Base-by-base conservation (phyloP, 2,329 filamentous ascomycete genomes). In the Chaetomiaceae sp. region DNA sequence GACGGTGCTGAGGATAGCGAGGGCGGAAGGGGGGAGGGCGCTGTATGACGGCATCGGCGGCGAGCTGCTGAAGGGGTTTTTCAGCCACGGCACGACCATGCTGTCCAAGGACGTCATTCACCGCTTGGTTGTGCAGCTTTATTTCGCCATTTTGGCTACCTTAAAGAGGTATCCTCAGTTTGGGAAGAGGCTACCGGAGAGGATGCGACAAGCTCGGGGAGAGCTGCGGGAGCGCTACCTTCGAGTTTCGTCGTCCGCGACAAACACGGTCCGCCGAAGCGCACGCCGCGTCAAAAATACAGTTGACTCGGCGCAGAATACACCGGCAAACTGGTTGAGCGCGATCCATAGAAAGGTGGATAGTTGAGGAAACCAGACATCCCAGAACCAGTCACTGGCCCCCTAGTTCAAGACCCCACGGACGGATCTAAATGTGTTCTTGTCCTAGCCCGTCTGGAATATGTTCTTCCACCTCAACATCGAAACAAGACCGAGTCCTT, bases 51-150 rank as follows among this genome's bases (percentile, higher is more conserved):
- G 90, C 5, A 73, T 95, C 0, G 77, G 77, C 13, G 87, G 84
- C 4, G 89, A 95, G 69, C 76, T 95, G 3, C 69, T 91, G 8
- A 91, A 90, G 63, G 87, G 87, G 0, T 95, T 95, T 71, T 85
- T 96, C 63, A 85, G 83, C 20, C 90, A 96, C 63, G 90, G 90
- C 0, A 79, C 90, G 47, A 92, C 90, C 1, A 95, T 95, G 88
- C 73, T 92, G 49, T 82, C 88, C 54, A 96, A 96, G 69, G 88
- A 92, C 51, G 72, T 80, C 5, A 80, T 94, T 8, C 88, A 95
- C 66, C 76, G 80, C 25, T 68, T 85, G 14, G 81, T 95, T 51
- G 80, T 95, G 54, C 81, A 81, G 58, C 62, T 85, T 4, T 95
- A 92, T 69, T 87, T 89, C 60, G 64, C 84, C 6, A 65, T 86